Base-by-base conservation (phyloP, 495 filamentous ascomycete species). In the Penicillium soppii region DNA sequence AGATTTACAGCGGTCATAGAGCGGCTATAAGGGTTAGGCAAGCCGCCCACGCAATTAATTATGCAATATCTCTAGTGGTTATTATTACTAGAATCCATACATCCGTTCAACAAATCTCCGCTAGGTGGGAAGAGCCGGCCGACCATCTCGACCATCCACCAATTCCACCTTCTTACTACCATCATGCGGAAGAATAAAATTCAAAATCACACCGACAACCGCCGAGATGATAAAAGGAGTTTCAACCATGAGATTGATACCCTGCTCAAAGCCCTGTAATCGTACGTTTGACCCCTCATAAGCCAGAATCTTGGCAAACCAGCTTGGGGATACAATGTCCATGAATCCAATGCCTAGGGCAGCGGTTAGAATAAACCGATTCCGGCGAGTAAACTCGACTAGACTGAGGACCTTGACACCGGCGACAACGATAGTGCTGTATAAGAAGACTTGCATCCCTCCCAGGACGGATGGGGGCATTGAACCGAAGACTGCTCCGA, bases 371-470 rank as follows among this genome's bases (percentile, higher is more conserved):
- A 95, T 87, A 71, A 94, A 95, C 9, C 90, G 78, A 59, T 88
- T 92, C 32, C 89, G 84, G 10, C 89, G 78, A 27, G 82, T 91
- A 66, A 92, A 92, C 3, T 83, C 78, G 3, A 88, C 77, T 13
- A 86, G 82, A 20, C 81, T 74, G 52, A 91, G 84, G 50, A 95
- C 92, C 41, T 85, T 80, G 47, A 94, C 79, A 55, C 90, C 90
- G 0, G 87, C 90, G 3, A 91, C 86, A 9, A 86, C 83, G 20
- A 95, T 90, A 8, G 88, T 76, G 61, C 76, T 76, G 69, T 92
- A 94, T 4, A 95, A 75, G 67, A 94, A 94, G 0, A 89, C 91
- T 9, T 90, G 92, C 87, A 94, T 92, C 27, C 90, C 90, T 19
- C 90, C 89, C 3, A 94, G 74, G 1, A 92, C 89, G 0, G 90